Evolutionary conservation across 495 filamentous ascomycete genomes (phyloP).

Genomic region (Tuber indicum): DNA sequence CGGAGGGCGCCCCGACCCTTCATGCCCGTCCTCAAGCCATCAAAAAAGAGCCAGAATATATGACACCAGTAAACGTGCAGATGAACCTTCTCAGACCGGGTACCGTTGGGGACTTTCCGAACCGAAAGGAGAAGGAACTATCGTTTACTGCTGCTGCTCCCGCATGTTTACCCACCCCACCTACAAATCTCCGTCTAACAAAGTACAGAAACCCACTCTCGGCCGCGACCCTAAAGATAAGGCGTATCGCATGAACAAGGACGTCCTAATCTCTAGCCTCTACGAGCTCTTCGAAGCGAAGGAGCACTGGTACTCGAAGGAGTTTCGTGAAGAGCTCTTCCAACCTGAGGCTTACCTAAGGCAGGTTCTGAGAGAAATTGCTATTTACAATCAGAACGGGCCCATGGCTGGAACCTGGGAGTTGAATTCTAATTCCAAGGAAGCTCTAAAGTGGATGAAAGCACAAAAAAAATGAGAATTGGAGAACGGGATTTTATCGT

Average conservation of each 20-base stretch:
- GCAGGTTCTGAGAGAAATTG: constrained; percentile 72
- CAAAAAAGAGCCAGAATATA: background rate
- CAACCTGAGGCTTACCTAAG: constrained; percentile 91
- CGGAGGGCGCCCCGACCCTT: background rate
- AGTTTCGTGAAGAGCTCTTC: constrained; percentile 59
- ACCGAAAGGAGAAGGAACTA: background rate
- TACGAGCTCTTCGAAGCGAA: constrained; percentile 73
- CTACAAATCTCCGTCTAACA: background rate
- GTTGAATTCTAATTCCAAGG: constrained; percentile 62
- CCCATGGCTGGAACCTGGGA: constrained; percentile 73
- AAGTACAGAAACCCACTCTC: background rate
- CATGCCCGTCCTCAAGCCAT: background rate
- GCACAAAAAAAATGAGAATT: background rate
- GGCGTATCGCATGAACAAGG: constrained; percentile 70
- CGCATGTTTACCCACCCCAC: background rate
- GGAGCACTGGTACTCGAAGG: constrained; percentile 80
- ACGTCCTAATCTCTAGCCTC: constrained; percentile 75
- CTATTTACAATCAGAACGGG: constrained; percentile 68
- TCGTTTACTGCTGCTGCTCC: background rate
- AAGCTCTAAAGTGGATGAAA: constrained; percentile 12
- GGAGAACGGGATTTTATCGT: background rate
- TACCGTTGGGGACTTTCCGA: background rate
- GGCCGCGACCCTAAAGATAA: constrained; percentile 28
- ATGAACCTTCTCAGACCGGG: background rate
- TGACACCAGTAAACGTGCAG: background rate